Evolutionary conservation across 1,139 yeast species (phyloP), one percentile per base, ranked within the genome.

Genomic region (Pichia sp.): DNA sequence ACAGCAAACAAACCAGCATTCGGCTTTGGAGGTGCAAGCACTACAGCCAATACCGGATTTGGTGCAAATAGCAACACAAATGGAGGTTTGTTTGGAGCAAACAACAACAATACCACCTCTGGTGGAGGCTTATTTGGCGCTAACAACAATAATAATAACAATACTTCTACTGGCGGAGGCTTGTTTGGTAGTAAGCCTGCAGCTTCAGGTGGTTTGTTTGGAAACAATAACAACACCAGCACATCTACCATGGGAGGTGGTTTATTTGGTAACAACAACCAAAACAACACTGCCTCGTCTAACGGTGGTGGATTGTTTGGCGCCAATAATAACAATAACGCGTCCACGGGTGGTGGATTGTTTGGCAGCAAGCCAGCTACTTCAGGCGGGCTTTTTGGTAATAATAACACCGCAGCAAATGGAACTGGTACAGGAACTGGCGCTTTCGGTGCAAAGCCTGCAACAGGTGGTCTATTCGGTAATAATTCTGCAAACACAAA

Each of bases 1-100:
- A 55, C 41, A 44, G 49, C 51, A n/a, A 49, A 75, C n/a, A 53
- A 71, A 20, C 49, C 49, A 8, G 40, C 64, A 12, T 61, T 71
- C 10, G 68, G 69, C 53, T 58, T 51, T 59, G 61, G 49, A 17
- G 49, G 48, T 27, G 50, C 45, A 24, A 48, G 33, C 27, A 63
- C 51, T 24, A 29, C 65, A 63, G 78, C 64, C 6, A 52, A 81
- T 47, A 73, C 80, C 38, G 73, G 77, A 1, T 78, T 80, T 46
- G 84, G 78, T 48, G 88, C 76, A 69, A 89, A 42, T 69, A 54
- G 27, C 42, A 42, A 17, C 12, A 46, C 55, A 8, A 16, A 48
- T 12, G 58, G 59, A 41, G 53, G 52, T 16, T 20, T 56, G 20
- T 58, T 57, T 51, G 59, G 60, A 33, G 44, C 41, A n/a, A 60